Conservation (phyloP, 1,284 basidiomycete species). For the Stereum hirsutum region DNA sequence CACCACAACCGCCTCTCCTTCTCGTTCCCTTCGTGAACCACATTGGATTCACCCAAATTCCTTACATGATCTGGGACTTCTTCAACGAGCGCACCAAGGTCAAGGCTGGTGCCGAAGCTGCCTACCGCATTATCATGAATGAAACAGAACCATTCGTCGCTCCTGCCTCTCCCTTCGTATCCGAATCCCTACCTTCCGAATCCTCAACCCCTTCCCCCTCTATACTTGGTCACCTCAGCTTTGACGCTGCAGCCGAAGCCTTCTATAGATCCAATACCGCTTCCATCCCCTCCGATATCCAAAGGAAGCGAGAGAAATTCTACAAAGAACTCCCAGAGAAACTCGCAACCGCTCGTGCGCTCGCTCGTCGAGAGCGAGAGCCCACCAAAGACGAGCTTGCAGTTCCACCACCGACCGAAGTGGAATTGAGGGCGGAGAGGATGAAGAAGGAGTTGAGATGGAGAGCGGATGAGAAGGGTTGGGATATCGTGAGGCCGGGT, state of each 20-base stretch:
- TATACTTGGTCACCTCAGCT: constrained; percentile 57
- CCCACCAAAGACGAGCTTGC: constrained; percentile 77
- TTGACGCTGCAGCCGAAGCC: constrained; percentile 58
- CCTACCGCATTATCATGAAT: constrained; percentile 64
- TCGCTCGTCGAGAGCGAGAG: constrained; percentile 73
- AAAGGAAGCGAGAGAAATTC: constrained; percentile 66
- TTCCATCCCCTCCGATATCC: constrained; percentile 50
- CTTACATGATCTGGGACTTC: constrained; percentile 85
- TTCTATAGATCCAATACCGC: constrained; percentile 64
- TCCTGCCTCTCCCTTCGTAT: constrained; percentile 18
- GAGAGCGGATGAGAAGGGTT: constrained; percentile 70
- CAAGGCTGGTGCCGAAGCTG: constrained; percentile 73
- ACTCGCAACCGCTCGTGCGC: constrained; percentile 68
- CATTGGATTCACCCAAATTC: constrained; percentile 83
- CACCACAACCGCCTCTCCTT: constrained; percentile 76
- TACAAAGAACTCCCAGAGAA: constrained; percentile 67
- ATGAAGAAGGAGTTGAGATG: constrained; percentile 83
- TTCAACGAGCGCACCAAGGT: constrained; percentile 88
- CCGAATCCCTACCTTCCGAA: constrained; percentile 15
- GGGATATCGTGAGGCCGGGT: constrained; percentile 64
- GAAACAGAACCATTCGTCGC: constrained; percentile 56
- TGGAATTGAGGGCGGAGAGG: constrained; percentile 77
- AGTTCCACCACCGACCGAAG: constrained; percentile 81
- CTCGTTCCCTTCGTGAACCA: constrained; percentile 84
- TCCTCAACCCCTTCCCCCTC: constrained; percentile 9